A percentile compares a stretch with the other conserved stretches of the same genome.
phyloP scores from a whole-genome alignment of 441 rosid species.

The Populus trichocarpa region DNA sequence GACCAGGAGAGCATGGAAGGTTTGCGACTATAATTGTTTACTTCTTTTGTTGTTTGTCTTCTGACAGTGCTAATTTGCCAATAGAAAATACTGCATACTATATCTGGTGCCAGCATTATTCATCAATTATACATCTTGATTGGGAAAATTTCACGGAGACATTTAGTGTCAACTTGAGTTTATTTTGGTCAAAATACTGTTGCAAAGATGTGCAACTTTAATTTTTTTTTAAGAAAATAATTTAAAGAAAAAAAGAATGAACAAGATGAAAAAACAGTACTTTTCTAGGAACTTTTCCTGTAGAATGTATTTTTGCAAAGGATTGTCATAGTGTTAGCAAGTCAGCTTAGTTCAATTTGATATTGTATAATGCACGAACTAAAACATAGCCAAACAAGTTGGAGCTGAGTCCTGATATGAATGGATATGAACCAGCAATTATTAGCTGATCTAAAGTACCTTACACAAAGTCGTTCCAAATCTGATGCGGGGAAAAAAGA shows the following conservation, averaged over 20 bases:
- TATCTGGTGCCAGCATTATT: background rate
- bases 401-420: too few species aligned
- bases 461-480: too few species aligned
- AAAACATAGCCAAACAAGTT: too few species aligned
- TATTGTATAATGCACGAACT: too few species aligned
- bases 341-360: too few species aligned
- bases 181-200: background rate
- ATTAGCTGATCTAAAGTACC: too few species aligned
- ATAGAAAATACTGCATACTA: background rate
- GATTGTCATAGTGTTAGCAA: too few species aligned
- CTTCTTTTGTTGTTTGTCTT: background rate
- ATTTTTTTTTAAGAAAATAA: too few species aligned
- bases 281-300: background rate
- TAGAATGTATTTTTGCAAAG: background rate
- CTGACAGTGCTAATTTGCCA: background rate
- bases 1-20: constrained; percentile 99
- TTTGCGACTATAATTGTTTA: constrained; percentile 22
- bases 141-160: background rate
- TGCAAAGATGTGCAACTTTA: background rate
- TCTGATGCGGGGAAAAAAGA: too few species aligned
- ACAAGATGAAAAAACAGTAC: background rate
- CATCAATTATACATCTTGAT: background rate
- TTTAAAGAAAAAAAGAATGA: background rate
- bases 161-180: background rate
- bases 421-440: too few species aligned